phyloP scores from a whole-genome alignment of 257 asterid species.

The Lavandula angustifolia region DNA sequence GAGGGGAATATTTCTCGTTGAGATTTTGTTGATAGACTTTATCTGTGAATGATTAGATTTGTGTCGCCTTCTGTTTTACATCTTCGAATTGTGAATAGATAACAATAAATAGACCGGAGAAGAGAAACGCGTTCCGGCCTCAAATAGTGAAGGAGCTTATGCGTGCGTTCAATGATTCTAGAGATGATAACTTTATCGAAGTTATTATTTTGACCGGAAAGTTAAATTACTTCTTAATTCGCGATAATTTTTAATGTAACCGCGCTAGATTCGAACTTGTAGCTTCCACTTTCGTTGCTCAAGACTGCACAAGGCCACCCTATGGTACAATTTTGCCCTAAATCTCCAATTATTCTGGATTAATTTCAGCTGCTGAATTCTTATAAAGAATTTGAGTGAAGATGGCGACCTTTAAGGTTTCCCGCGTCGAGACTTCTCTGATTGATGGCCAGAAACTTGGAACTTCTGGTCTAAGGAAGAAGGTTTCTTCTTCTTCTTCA shows the following conservation, averaged over 20 bases:
- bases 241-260: too few species aligned
- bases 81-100: constrained; percentile 41
- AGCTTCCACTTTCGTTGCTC: constrained; percentile 72
- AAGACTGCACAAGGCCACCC: constrained; percentile 81
- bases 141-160: constrained; percentile 92
- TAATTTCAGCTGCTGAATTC: constrained; percentile 21
- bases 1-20: too few species aligned
- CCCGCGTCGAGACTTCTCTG: constrained; percentile 69
- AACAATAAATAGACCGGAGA: constrained; percentile 90
- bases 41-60: neutral
- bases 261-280: too few species aligned
- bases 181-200: constrained; percentile 80
- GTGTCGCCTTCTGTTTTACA: neutral
- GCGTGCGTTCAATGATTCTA: constrained; percentile 85
- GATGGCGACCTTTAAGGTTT: constrained; percentile 73
- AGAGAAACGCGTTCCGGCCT: constrained; percentile 91
- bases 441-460: constrained; percentile 97
- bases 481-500: constrained; percentile 44
- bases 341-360: neutral
- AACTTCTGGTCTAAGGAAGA: constrained; percentile 92
- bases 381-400: constrained; percentile 22
- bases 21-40: neutral
- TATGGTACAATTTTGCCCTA: constrained; percentile 42
- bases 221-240: constrained; percentile 38
- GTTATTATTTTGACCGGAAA: constrained; percentile 94